Evolutionary conservation across 495 filamentous ascomycete genomes (phyloP).

Genomic region (Amniculicola lignicola): DNA sequence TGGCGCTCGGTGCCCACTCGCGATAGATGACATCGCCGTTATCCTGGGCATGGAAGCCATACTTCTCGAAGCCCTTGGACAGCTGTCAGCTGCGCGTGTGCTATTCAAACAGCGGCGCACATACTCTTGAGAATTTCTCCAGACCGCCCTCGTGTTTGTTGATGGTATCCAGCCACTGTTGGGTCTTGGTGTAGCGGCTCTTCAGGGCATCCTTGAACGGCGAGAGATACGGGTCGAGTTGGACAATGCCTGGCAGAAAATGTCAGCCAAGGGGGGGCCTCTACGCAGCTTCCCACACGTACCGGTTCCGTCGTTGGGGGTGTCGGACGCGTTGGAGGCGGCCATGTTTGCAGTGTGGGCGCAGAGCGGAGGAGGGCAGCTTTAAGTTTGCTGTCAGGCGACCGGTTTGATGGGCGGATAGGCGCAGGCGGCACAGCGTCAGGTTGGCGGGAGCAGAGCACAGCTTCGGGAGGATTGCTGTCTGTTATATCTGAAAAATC

Average conservation of each 20-base stretch:
- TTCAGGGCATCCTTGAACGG: slow-evolving; percentile 79
- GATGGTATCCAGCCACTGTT: slow-evolving; percentile 82
- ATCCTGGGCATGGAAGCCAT: slow-evolving; percentile 72
- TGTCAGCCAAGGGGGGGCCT: slow-evolving; percentile 17
- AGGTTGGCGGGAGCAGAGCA: slow-evolving; percentile 4
- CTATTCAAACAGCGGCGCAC: slow-evolving; percentile 22
- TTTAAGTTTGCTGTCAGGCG: slow-evolving; percentile 23
- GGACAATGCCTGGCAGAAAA: slow-evolving; percentile 64
- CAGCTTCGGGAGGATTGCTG: not conserved
- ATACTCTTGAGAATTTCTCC: slow-evolving; percentile 84
- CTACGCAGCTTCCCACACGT: slow-evolving; percentile 10
- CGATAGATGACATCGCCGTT: slow-evolving; percentile 86
- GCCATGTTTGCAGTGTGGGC: slow-evolving; percentile 8
- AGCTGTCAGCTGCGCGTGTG: slow-evolving; percentile 11
- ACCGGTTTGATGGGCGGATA: not conserved
- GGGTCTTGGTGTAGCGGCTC: slow-evolving; percentile 72
- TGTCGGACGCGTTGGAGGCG: slow-evolving; percentile 29
- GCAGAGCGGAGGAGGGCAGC: not conserved
- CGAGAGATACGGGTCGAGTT: slow-evolving; percentile 85
- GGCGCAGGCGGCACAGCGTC: slow-evolving; percentile 7
- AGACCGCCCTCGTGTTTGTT: slow-evolving; percentile 81
- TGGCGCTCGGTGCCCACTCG: slow-evolving; percentile 94
- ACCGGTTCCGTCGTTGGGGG: slow-evolving; percentile 54
- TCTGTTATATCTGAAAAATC: not conserved
- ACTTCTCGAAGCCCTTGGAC: slow-evolving; percentile 73